Evolutionary conservation across 2,329 filamentous ascomycete genomes (phyloP).

Genomic region (Calonectria honghensis): DNA sequence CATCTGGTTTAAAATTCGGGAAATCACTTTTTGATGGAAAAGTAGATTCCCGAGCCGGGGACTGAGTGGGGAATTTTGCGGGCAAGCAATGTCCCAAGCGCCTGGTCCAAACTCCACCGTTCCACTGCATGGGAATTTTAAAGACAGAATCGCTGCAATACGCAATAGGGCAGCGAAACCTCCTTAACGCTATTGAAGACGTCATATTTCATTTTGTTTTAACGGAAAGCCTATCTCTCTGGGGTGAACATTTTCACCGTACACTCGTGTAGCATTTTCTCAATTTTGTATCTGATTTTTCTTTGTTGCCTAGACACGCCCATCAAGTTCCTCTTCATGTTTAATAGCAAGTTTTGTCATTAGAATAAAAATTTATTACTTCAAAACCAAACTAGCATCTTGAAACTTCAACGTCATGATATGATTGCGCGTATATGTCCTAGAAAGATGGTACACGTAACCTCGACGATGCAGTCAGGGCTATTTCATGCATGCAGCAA

Average conservation of each 20-base stretch:
- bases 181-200: conserved; percentile 4
- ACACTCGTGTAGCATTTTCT: conserved; percentile 7
- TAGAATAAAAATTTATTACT: background rate
- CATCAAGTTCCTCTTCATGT: background rate
- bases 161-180: background rate
- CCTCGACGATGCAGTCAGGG: background rate
- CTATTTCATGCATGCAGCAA: conserved; percentile 16
- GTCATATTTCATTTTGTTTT: background rate
- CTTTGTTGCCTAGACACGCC: conserved; percentile 5
- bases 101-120: background rate
- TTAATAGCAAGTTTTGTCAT: background rate
- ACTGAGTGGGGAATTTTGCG: background rate
- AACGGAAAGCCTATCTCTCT: background rate
- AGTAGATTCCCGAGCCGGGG: conserved; percentile 16
- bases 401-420: background rate
- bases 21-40: too few relatives aligned
- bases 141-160: conserved; percentile 3
- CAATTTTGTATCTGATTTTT: conserved; percentile 1
- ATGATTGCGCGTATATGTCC: background rate
- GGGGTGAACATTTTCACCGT: conserved; percentile 18
- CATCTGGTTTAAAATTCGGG: conserved; percentile 13
- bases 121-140: background rate
- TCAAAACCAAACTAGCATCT: background rate
- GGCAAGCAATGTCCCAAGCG: background rate
- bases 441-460: background rate